phyloP scores from a whole-genome alignment of 2,329 filamentous ascomycete genomes.

The Falciphora oryzae region DNA sequence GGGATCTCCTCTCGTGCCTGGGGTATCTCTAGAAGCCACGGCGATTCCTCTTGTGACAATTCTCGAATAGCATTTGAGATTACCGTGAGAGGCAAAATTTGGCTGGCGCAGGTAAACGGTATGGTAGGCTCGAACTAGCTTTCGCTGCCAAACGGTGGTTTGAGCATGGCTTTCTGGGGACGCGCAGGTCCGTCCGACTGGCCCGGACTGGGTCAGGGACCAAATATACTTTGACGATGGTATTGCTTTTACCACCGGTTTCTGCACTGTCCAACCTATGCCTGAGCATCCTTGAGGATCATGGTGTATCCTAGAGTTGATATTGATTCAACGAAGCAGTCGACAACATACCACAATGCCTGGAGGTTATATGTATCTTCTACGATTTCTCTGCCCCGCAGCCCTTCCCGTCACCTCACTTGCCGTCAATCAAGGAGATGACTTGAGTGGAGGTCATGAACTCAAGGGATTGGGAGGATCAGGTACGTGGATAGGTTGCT shows the following conservation, averaged over 20 bases:
- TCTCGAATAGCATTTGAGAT: background rate
- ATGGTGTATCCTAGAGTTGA: background rate
- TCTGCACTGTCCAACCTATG: background rate
- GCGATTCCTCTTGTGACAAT: background rate
- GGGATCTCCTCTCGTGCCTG: background rate
- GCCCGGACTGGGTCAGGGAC: background rate
- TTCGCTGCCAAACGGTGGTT: background rate
- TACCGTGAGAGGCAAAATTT: background rate
- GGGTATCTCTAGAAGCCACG: too few relatives aligned
- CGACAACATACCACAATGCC: background rate
- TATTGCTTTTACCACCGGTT: background rate
- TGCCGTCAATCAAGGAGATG: too few relatives aligned
- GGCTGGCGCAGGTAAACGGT: background rate
- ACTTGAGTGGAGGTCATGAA: too few relatives aligned
- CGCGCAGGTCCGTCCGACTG: background rate
- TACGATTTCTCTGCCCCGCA: too few relatives aligned
- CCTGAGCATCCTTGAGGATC: background rate
- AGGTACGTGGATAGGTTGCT: too few relatives aligned
- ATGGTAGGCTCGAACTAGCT: background rate
- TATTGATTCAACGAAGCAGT: background rate
- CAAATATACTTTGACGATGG: background rate
- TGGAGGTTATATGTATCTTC: background rate
- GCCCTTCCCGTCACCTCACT: too few relatives aligned
- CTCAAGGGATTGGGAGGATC: too few relatives aligned
- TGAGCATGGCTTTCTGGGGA: conserved; percentile 1